Conservation (phyloP, 2,329 filamentous ascomycete genomes). For the Colletotrichum costaricense region DNA sequence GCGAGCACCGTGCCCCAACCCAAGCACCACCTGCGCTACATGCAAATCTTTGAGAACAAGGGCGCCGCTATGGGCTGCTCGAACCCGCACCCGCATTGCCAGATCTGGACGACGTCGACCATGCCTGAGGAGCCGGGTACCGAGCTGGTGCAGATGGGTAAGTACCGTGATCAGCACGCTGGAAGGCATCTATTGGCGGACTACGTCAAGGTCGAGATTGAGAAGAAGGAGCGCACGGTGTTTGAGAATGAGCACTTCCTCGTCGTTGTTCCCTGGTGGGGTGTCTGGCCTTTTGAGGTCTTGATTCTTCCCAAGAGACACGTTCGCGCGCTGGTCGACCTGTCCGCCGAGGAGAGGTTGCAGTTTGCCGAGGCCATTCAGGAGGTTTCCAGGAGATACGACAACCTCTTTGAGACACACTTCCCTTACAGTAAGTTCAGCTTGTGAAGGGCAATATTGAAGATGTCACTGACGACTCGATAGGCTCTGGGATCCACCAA, state of each 20-base stretch:
- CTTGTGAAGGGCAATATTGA: not conserved
- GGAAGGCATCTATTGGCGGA: conserved; percentile 85
- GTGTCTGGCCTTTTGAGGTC: conserved; percentile 95
- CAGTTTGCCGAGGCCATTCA: conserved; percentile 86
- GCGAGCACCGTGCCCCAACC: conserved; percentile 61
- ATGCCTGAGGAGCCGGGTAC: conserved; percentile 89
- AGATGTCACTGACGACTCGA: conserved; percentile 36
- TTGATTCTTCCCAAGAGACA: conserved; percentile 89
- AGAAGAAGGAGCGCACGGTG: conserved; percentile 86
- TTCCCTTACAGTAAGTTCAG: conserved; percentile 86
- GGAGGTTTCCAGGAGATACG: conserved; percentile 90
- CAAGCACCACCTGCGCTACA: conserved; percentile 86
- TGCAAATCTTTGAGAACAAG: conserved; percentile 99
- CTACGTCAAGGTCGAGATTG: conserved; percentile 84
- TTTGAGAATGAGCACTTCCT: conserved; percentile 89
- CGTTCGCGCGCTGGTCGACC: conserved; percentile 85
- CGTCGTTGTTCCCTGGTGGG: conserved; percentile 97
- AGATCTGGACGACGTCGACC: conserved; percentile 93
- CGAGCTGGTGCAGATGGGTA: conserved; percentile 81
- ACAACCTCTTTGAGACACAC: conserved; percentile 95
- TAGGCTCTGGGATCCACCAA: conserved; percentile 93
- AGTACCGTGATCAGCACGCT: conserved; percentile 79
- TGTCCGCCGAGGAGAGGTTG: conserved; percentile 76
- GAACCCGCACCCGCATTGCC: conserved; percentile 96
- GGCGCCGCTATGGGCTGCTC: conserved; percentile 98